Percentiles rank a stretch among this genome's conserved stretches.
These are phyloP conservation scores for Populus alba DNA, from an alignment of 345 rosid species.

Conservation along the genomic window DNA sequence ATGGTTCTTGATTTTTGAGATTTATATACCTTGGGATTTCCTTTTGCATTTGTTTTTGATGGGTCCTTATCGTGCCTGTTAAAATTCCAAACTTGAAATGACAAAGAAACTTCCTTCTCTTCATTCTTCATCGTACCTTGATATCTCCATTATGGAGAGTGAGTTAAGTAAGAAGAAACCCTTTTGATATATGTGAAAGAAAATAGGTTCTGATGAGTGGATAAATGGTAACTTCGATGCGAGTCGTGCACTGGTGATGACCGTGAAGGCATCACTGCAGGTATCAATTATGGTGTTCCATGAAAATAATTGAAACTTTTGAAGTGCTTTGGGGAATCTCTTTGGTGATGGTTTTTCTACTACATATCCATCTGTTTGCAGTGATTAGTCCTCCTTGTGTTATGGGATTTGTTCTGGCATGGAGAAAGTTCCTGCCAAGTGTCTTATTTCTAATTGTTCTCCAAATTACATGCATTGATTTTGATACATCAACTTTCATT, in stretches of 20 bases:
- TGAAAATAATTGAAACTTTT: constrained; percentile 16
- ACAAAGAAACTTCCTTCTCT: neutral
- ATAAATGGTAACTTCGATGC: constrained; percentile 13
- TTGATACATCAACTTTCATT: neutral
- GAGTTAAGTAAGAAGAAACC: neutral
- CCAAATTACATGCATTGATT: neutral
- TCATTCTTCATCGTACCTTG: neutral
- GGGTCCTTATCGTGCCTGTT: neutral
- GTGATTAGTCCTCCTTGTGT: neutral
- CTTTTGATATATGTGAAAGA: constrained; percentile 4
- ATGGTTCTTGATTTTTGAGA: neutral
- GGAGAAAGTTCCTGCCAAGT: neutral
- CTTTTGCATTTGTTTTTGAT: neutral
- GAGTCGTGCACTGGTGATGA: constrained; percentile 9
- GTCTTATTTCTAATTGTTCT: neutral
- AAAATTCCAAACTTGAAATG: neutral
- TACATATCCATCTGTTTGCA: neutral
- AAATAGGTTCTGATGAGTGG: constrained; percentile 1
- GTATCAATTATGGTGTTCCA: constrained; percentile 18
- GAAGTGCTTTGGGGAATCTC: constrained; percentile 19
- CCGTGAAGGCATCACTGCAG: constrained; percentile 13
- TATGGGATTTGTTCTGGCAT: constrained; percentile 12
- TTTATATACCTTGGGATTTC: neutral
- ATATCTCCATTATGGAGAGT: neutral
- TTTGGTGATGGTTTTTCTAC: constrained; percentile 1